Percentiles rank a stretch among this genome's conserved stretches.
Conservation (phyloP, 768 basidiomycete species). For the Amanita rubescens region DNA sequence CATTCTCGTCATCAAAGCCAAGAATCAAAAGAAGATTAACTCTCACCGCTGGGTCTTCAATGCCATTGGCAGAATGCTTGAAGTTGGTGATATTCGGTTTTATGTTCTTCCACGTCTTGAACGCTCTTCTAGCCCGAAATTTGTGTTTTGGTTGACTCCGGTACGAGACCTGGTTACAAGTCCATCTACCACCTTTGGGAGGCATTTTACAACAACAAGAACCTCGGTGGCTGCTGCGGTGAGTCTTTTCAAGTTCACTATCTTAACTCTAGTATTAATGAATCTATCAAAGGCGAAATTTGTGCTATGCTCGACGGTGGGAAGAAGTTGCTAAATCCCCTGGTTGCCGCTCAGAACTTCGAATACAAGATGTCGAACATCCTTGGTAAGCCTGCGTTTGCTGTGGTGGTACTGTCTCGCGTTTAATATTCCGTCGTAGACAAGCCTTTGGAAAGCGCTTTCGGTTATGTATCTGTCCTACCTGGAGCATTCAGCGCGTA, state of each 20-base stretch:
- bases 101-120: background rate
- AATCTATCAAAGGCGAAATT: conserved; percentile 51
- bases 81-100: conserved; percentile 34
- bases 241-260: conserved; percentile 5
- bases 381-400: conserved; percentile 41
- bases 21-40: conserved; percentile 95
- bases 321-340: conserved; percentile 83
- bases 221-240: conserved; percentile 86
- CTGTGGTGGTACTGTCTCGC: background rate
- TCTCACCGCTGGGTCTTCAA: conserved; percentile 97
- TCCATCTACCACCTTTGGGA: conserved; percentile 95
- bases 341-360: conserved; percentile 96
- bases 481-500: conserved; percentile 98
- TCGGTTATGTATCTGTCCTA: conserved; percentile 91
- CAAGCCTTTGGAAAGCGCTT: conserved; percentile 91
- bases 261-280: background rate
- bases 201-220: conserved; percentile 73
- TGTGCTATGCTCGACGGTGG: conserved; percentile 97
- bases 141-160: conserved; percentile 90
- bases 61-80: conserved; percentile 75
- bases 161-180: conserved; percentile 94
- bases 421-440: conserved; percentile 34
- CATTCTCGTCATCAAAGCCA: conserved; percentile 85
- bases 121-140: conserved; percentile 63
- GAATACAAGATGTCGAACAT: conserved; percentile 99